phyloP scores from a whole-genome alignment of 2,329 filamentous ascomycete genomes.

The Fusarium staphyleae region DNA sequence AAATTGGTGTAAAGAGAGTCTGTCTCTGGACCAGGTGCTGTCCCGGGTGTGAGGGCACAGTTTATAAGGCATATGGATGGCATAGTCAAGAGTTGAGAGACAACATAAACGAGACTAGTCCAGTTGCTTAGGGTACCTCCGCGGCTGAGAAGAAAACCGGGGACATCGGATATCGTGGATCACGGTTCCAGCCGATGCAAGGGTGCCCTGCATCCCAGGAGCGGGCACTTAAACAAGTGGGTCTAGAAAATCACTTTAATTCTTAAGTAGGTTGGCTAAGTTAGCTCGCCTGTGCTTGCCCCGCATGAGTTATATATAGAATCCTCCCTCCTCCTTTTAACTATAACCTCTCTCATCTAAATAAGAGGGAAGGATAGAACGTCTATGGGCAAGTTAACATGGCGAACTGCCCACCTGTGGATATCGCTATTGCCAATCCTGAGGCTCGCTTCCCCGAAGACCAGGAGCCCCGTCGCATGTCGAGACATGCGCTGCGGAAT shows the following conservation, averaged over 20 bases:
- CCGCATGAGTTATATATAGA: too few relatives aligned
- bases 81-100: neutral
- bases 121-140: too few relatives aligned
- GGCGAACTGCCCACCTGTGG: constrained; percentile 16
- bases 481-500: constrained; percentile 10
- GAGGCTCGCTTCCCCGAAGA: constrained; percentile 20
- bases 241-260: too few relatives aligned
- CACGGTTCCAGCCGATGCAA: too few relatives aligned
- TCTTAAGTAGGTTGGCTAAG: too few relatives aligned
- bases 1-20: neutral
- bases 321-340: neutral
- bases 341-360: neutral
- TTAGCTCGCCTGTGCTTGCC: too few relatives aligned
- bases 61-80: constrained; percentile 9
- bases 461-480: constrained; percentile 14
- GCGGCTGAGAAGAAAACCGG: too few relatives aligned
- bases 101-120: too few relatives aligned
- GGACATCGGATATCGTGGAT: too few relatives aligned
- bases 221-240: too few relatives aligned
- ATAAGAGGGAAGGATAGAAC: neutral
- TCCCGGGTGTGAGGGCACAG: neutral
- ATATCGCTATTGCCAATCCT: constrained; percentile 27
- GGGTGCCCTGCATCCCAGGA: too few relatives aligned
- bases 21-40: neutral
- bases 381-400: neutral